Base-by-base conservation (phyloP, 495 filamentous ascomycete species). In the Hypoxylon fuscum region DNA sequence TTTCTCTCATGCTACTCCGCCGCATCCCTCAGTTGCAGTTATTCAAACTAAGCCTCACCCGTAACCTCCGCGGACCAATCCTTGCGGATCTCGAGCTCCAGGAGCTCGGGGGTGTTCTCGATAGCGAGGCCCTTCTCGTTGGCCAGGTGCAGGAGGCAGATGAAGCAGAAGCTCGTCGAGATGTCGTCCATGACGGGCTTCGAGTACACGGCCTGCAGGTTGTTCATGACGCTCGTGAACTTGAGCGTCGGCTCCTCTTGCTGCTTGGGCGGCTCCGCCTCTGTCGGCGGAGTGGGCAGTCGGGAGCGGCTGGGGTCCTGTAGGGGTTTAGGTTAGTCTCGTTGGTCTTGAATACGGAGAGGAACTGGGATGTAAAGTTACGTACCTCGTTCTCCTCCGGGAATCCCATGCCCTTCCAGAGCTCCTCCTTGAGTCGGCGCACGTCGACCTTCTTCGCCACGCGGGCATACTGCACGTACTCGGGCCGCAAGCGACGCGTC, bases 391-490 rank as follows among this genome's bases (percentile, higher is more conserved):
- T 62, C 1, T 66, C 54, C 37, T 78, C 71, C 50, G 86, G 84
- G 34, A 90, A 81, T 15, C 87, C 89, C 74, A 97, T 91, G 5
- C 92, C 91, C 73, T 83, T 89, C 96, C 96, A 99, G 70, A 99
- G 87, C 72, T 99, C 92, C 72, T 93, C 90, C 78, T 99, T 99
- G 67, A 99, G 77, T 70, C 92, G 79, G 45, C 94, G 82, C 0
- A 98, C 93, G 69, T 99, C 96, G n/a, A 99, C 96, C 80, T 98
- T 99, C 84, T 97, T 99, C 11, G 96, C 96, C 20, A 96, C 89
- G 22, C 93, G 83, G 14, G 96, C 96, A 72, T 97, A 99, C 71
- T 96, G 91, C 23, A 99, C 91, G 59, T 99, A 98, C 72, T 98
- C 95, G 0, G 95, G 96, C 64, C 94, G 76, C 27, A 94, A 71